A percentile compares a stretch with the other conserved stretches of the same genome.
phyloP scores from a whole-genome alignment of 768 basidiomycete species.

The Psilocybe azurescens region DNA sequence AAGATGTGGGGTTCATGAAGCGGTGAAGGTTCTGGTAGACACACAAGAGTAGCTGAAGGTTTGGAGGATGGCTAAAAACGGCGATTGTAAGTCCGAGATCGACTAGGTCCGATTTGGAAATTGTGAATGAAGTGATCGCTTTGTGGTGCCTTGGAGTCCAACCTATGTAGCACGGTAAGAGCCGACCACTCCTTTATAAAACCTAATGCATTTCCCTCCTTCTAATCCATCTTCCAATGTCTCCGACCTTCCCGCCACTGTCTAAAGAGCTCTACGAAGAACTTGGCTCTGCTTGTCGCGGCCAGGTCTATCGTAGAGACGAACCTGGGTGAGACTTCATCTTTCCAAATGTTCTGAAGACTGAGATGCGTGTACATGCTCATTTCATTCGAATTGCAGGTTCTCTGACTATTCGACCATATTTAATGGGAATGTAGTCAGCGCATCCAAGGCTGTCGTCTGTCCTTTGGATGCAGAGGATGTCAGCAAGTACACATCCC shows the following conservation, averaged over 20 bases:
- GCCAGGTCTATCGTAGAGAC: constrained; percentile 48
- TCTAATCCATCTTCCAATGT: constrained; percentile 15
- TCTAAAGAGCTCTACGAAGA: constrained; percentile 46
- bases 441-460: constrained; percentile 63
- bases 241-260: constrained; percentile 26
- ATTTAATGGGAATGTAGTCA: constrained; percentile 81
- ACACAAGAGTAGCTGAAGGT: background rate
- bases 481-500: constrained; percentile 71
- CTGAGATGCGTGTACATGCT: background rate
- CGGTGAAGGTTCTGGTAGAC: background rate
- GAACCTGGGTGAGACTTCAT: constrained; percentile 41
- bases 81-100: constrained; percentile 13
- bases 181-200: background rate
- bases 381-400: constrained; percentile 30
- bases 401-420: constrained; percentile 56
- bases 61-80: background rate
- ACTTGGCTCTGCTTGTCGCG: constrained; percentile 50
- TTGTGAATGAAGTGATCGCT: background rate
- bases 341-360: background rate
- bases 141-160: constrained; percentile 11
- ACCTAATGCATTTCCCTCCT: constrained; percentile 6
- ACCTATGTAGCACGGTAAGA: background rate
- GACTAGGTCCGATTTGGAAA: constrained; percentile 8
- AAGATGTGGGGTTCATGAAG: background rate
- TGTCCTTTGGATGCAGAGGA: constrained; percentile 82